Conservation (phyloP, 2,329 filamentous ascomycete genomes). For the Sporothrix inflata region DNA sequence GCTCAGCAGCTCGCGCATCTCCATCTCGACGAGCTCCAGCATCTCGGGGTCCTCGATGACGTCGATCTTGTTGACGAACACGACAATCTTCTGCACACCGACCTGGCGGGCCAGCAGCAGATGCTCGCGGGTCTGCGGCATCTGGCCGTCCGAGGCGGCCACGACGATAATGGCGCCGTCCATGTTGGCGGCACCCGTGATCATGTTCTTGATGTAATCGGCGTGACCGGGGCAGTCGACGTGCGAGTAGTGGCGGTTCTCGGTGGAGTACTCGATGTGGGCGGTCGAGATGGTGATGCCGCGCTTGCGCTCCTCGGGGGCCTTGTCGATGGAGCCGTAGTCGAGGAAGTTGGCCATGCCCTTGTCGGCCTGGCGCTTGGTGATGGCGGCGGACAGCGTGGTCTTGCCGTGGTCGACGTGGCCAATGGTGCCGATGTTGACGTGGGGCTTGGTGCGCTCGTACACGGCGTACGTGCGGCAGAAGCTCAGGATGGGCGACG, state of each 20-base stretch:
- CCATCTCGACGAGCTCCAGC: slow-evolving; percentile 99
- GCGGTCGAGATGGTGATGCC: slow-evolving; percentile 99
- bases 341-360: slow-evolving; percentile 93
- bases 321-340: slow-evolving; percentile 98
- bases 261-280: slow-evolving; percentile 97
- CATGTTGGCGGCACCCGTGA: slow-evolving; percentile 99
- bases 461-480: slow-evolving; percentile 71
- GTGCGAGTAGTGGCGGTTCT: slow-evolving; percentile 95
- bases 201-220: slow-evolving; percentile 99
- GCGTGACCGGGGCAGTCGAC: slow-evolving; percentile 99
- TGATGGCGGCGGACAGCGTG: slow-evolving; percentile 97
- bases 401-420: slow-evolving; percentile 99
- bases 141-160: slow-evolving; percentile 96
- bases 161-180: slow-evolving; percentile 99
- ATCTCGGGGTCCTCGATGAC: slow-evolving; percentile 97
- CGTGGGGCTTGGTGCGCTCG: slow-evolving; percentile 92
- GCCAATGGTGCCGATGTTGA: slow-evolving; percentile 98
- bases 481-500: slow-evolving; percentile 66
- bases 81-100: slow-evolving; percentile 95
- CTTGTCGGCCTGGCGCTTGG: slow-evolving; percentile 95
- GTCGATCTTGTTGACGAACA: slow-evolving; percentile 99
- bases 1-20: slow-evolving; percentile 95
- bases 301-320: slow-evolving; percentile 98
- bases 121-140: slow-evolving; percentile 99
- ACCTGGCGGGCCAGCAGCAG: slow-evolving; percentile 96